These are phyloP conservation scores for Pseudogymnoascus sp. DNA, from an alignment of 2,329 filamentous ascomycete genomes.

Conservation along the genomic window DNA sequence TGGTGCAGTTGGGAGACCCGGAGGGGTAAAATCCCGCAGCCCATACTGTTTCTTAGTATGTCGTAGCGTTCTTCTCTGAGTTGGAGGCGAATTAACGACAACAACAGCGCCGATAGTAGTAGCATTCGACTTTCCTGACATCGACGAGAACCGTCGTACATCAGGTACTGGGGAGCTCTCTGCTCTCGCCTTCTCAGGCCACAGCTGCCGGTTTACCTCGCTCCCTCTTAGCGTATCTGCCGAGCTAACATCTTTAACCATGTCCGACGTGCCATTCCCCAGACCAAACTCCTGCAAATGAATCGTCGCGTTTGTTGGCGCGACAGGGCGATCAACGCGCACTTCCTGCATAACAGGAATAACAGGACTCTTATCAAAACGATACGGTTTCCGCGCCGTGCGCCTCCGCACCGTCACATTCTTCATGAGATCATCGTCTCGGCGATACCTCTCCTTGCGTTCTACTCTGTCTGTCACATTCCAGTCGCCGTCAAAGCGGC, in stretches of 20 bases:
- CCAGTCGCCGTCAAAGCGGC: constrained; percentile 53
- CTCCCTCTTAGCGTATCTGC: not conserved
- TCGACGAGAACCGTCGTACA: constrained; percentile 43
- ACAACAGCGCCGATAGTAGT: constrained; percentile 55
- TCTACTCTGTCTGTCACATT: constrained; percentile 30
- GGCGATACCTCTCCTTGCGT: constrained; percentile 29
- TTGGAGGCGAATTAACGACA: constrained; percentile 45
- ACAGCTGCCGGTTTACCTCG: not conserved
- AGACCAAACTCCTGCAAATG: constrained; percentile 35
- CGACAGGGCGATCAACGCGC: constrained; percentile 41
- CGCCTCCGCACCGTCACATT: constrained; percentile 48
- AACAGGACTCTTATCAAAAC: constrained; percentile 25
- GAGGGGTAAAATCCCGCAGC: constrained; percentile 40
- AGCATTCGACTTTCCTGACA: constrained; percentile 48
- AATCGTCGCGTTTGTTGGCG: constrained; percentile 47
- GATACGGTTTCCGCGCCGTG: constrained; percentile 17
- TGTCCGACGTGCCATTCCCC: constrained; percentile 40
- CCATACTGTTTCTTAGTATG: constrained; percentile 52
- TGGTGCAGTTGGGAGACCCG: constrained; percentile 21
- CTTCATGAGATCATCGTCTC: constrained; percentile 48
- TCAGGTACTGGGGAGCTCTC: constrained; percentile 31
- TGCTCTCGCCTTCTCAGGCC: constrained; percentile 15
- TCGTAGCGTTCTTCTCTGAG: constrained; percentile 48
- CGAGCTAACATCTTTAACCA: not conserved
- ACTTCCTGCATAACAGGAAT: constrained; percentile 34